Base-by-base conservation (phyloP, 257 asterid genomes). In the Solanum chaucha region DNA sequence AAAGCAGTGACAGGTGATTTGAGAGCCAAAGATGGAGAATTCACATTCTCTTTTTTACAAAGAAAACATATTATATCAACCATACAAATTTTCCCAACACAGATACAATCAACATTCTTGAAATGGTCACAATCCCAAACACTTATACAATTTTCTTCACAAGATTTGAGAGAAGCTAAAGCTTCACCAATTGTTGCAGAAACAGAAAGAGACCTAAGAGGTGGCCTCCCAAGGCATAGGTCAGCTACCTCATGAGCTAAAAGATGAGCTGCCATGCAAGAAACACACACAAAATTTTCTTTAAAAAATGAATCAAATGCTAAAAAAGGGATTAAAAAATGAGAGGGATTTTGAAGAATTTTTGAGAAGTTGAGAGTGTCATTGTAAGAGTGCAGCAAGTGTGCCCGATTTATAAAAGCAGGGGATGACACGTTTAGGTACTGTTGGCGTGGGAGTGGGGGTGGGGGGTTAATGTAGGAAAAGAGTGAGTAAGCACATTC, bases 201-300 rank as follows among this genome's bases (percentile, higher is more conserved):
- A 48, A 90, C 90, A 82, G 98, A 87, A 81, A 96, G 95, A 35
- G 92, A 91, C 75, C 91, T 94, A 48, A 96, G 94, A 36, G 98
- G 93, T 46, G 98, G 98, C 94, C 94, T 96, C 86, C 99, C 99
- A 20, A 96, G 85, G 90, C 99, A 95, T 87, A 96, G 98, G 87
- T 96, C 99, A 74, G 98, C 95, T 90, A 94, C 97, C 95, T 90
- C 95, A 82, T 92, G 86, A 3, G 90, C 90, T 84, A 94, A 87
- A 64, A 93, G 88, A 6, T 90, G 87, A 90, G 90, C 88, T 92
- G 98, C 98, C 99, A 96, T 96, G 88, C 95, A 90, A 90, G 38
- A 68, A n/a, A 12, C 17, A 61, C 51, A 48, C 51, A 48, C 44
- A 34, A 5, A 2, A 1, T 30, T 58, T 41, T 36, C 48, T 73